A percentile compares a stretch with the other conserved stretches of the same genome.
Conservation (phyloP, 2,329 filamentous ascomycete species). For the Cytospora leucostoma region DNA sequence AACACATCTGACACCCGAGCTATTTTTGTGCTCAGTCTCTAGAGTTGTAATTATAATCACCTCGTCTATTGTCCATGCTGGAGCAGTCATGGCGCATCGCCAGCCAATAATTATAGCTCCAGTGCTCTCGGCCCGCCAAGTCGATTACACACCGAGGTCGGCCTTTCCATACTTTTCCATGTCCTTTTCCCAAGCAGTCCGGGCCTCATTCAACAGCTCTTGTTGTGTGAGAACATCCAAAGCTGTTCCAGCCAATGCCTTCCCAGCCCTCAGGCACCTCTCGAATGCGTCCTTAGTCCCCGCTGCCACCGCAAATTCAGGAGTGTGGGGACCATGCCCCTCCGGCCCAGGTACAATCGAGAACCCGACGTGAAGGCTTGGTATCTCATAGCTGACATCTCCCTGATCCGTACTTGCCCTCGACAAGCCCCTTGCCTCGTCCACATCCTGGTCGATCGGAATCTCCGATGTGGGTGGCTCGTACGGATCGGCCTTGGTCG, state of each 20-base stretch:
- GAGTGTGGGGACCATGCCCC: constrained; percentile 52
- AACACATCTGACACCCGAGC: no score
- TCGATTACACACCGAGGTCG: accelerated
- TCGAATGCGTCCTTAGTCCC: constrained; percentile 51
- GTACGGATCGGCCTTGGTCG: constrained; percentile 30
- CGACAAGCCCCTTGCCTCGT: constrained; percentile 45
- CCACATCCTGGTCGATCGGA: constrained; percentile 40
- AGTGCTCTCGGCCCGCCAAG: no score
- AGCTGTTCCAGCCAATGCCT: constrained; percentile 50
- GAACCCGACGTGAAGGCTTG: constrained; percentile 55
- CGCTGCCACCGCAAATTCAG: constrained; percentile 52
- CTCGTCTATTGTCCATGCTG: no score
- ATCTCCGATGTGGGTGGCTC: constrained; percentile 23
- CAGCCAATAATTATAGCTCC: no score
- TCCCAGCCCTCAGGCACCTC: constrained; percentile 48
- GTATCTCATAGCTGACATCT: constrained; percentile 59
- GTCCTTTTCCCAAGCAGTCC: constrained; percentile 41
- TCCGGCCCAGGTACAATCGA: constrained; percentile 48
- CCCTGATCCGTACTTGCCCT: constrained; percentile 62
- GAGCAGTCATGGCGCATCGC: no score
- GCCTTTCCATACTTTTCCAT: constrained; percentile 25
- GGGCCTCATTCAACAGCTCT: constrained; percentile 45
- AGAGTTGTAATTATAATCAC: no score
- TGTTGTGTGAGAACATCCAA: constrained; percentile 48
- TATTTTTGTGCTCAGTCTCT: no score